Evolutionary conservation across 345 rosid genomes (phyloP).

Genomic region (Hibiscus syriacus): DNA sequence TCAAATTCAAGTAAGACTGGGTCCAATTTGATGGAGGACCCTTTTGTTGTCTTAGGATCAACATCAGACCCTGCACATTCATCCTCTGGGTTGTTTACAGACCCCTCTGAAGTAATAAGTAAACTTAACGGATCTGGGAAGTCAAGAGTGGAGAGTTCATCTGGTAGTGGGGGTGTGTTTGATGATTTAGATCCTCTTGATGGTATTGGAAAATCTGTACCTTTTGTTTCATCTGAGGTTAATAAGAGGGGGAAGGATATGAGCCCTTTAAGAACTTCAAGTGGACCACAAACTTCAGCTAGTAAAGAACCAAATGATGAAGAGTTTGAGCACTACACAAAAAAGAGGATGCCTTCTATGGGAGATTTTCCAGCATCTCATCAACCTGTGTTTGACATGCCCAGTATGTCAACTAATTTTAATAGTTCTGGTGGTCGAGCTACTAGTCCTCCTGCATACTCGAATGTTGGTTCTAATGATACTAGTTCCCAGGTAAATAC

Average conservation of each 20-base stretch:
- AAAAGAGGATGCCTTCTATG: constrained; percentile 30
- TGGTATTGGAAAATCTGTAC: constrained; percentile 50
- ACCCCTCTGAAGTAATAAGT: constrained; percentile 45
- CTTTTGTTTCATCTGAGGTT: constrained; percentile 33
- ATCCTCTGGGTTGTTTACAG: constrained; percentile 29
- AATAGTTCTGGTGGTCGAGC: constrained; percentile 30
- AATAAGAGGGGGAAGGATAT: constrained; percentile 40
- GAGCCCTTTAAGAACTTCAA: constrained; percentile 39
- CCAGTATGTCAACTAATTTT: constrained; percentile 27
- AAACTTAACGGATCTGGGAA: constrained; percentile 32
- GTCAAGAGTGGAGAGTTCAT: constrained; percentile 31
- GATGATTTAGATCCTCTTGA: constrained; percentile 65
- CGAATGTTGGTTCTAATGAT: constrained; percentile 27
- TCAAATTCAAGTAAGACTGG: constrained; percentile 30
- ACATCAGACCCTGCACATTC: constrained; percentile 31
- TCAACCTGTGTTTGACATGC: constrained; percentile 36
- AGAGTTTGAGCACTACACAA: constrained; percentile 28
- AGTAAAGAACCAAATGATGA: constrained; percentile 36
- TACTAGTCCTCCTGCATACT: constrained; percentile 43
- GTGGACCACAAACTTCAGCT: constrained; percentile 32
- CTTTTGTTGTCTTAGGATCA: constrained; percentile 52
- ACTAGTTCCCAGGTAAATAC: constrained; percentile 28
- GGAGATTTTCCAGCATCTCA: constrained; percentile 42
- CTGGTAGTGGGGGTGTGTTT: constrained; percentile 35
- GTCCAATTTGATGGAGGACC: constrained; percentile 41